Base-by-base conservation (phyloP, 2,329 filamentous ascomycete genomes). In the Apiospora saccharicola region DNA sequence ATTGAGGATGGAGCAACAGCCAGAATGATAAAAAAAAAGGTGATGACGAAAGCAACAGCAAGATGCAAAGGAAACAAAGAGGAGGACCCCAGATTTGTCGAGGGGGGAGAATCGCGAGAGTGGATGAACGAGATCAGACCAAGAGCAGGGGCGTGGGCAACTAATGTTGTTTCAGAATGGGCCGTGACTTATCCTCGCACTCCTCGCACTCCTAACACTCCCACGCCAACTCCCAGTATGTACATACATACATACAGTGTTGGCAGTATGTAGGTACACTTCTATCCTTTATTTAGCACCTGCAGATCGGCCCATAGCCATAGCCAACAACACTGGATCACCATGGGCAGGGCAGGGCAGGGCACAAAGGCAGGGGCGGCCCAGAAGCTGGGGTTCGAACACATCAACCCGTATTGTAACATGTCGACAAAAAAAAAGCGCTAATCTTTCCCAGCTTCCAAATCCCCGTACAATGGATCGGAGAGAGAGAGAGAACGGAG, bases 301-400 rank as follows among this genome's bases (percentile, higher is more conserved):
- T 64, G 57, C 57, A 64, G 57, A 64, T 64, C 57, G 34, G 19
- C 57, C 57, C 57, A 64, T 64, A 64, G 34, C 57, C 34, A 64
- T 7, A 64, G 57, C 57, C n/a, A 37, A 61, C 49, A 26, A 51
- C 12, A 51, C 24, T n/a, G 49, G n/a, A 51, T 41, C 37, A 41
- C 37, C 8, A 7, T 10, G 37, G 37, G 37, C 37, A 10, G 37
- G 37, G 46, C 49, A 49, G 47, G 47, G 47, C 19, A 41, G 37
- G 37, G 37, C 37, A 41, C 37, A 41, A 10, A 10, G 37, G 14
- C 26, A 37, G 34, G 57, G 34, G 51, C 51, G 24, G 30, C 51
- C 51, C 51, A 30, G 51, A 57, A 30, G 14, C 51, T 57, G 51
- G 51, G 51, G 13, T 57, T 57, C 24, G 26, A 14, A 41, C 37